Percentiles rank a stretch among this genome's conserved stretches.
phyloP scores from a whole-genome alignment of 2,329 filamentous ascomycete genomes.

The Talaromyces sp. region DNA sequence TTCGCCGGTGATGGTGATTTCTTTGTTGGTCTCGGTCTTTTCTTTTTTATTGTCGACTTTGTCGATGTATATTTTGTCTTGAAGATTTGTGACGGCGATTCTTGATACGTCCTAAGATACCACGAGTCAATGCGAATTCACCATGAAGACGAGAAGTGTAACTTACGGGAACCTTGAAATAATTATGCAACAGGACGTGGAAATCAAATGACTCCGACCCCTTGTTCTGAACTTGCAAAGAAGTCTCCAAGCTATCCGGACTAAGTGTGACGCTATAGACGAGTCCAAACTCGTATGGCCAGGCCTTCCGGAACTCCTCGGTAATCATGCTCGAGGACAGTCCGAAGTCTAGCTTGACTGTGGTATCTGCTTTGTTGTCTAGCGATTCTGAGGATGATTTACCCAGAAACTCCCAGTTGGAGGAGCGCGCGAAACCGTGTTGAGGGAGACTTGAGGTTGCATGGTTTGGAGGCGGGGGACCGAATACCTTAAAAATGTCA shows the following conservation, averaged over 20 bases:
- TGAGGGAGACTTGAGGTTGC: conserved; percentile 79
- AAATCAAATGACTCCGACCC: conserved; percentile 81
- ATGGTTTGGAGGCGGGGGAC: conserved; percentile 71
- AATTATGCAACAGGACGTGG: conserved; percentile 88
- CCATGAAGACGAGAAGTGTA: background rate
- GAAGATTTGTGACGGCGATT: conserved; percentile 71
- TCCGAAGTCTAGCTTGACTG: conserved; percentile 94
- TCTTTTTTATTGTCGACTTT: conserved; percentile 69
- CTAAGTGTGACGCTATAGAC: conserved; percentile 90
- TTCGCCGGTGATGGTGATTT: conserved; percentile 71
- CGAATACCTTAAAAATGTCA: conserved; percentile 64
- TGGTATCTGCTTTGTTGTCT: conserved; percentile 54
- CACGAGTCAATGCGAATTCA: background rate
- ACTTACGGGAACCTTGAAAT: conserved; percentile 75
- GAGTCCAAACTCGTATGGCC: conserved; percentile 84
- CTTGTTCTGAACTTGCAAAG: conserved; percentile 85
- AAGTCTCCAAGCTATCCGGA: conserved; percentile 71
- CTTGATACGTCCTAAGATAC: conserved; percentile 73
- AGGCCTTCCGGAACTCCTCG: conserved; percentile 66
- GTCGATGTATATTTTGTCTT: conserved; percentile 74
- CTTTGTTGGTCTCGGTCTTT: conserved; percentile 63
- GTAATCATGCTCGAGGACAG: conserved; percentile 72
- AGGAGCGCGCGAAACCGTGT: conserved; percentile 90
- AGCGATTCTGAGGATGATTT: conserved; percentile 44
- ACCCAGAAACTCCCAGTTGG: conserved; percentile 89